Base-by-base conservation (phyloP, 306 rosid genomes). In the Arachis hypogaea region DNA sequence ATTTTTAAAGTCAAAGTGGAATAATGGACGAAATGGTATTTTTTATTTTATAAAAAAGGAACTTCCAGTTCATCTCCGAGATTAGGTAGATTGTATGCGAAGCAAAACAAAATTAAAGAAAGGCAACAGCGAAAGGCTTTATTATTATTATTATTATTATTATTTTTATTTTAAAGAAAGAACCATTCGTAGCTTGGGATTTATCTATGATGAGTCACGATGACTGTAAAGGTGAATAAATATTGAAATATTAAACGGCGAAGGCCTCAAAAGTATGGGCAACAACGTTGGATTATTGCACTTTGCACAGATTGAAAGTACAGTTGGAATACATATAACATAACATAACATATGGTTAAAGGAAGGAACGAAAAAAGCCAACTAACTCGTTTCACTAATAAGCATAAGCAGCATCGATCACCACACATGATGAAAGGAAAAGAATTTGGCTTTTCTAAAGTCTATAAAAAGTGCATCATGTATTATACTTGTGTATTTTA, bases 21-120 rank as follows among this genome's bases (percentile, higher is more conserved):
- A 11, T 11, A 3, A 38, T 51, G 73, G 38, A 33, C 38, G 38
- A 33, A 33, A 22, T 22, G 28, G 28, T 33, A 2, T 4, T 33
- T 59, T 75, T 64, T 80, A 70, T 16, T 77, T 80, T 28, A 69
- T 7, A 2, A 2, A 49, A 10, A 75, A 80, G 5, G 30, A 68
- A 38, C 2, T 4, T 29, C 22, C 57, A 66, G 54, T 52, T 74
- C 36, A 73, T 60, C 42, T 29, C 6, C 29, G 2, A 71, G 30
- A 60, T 65, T 54, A 60, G 72, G 75, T 77, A 56, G 79, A 77
- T 77, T 81, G 75, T 45, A 51, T 9, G 65, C 30, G 71, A 87
- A 86, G 94, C 68, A 57, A 68, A 56, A 47, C 7, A 2, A 33
- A 33, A 33, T 33, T 10, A 73, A 63, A 29, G n/a, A 73, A 65